phyloP scores from a whole-genome alignment of 2,329 filamentous ascomycete genomes.

The Colletotrichum sp. region DNA sequence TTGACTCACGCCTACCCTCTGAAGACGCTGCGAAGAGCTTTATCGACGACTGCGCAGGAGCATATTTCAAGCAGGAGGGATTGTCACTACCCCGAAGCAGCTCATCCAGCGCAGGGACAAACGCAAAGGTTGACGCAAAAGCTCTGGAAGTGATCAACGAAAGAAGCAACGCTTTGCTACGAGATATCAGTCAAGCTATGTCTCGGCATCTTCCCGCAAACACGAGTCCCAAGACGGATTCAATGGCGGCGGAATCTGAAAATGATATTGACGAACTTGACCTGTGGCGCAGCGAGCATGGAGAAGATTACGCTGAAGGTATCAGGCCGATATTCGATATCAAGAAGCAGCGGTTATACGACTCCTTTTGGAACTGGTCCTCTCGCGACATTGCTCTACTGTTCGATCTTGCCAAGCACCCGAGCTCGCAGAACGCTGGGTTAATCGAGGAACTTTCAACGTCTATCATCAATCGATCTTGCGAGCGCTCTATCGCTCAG shows the following conservation, averaged over 20 bases:
- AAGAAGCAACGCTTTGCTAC: background rate
- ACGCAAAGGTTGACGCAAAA: slow-evolving; percentile 86
- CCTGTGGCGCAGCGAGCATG: slow-evolving; percentile 92
- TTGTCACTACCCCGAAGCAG: background rate
- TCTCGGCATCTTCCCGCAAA: background rate
- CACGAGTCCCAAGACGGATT: slow-evolving; percentile 47
- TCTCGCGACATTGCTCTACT: slow-evolving; percentile 70
- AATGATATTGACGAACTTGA: slow-evolving; percentile 75
- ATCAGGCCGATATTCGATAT: slow-evolving; percentile 94
- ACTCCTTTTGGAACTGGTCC: slow-evolving; percentile 99
- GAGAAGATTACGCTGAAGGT: slow-evolving; percentile 91
- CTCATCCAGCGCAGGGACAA: slow-evolving; percentile 46
- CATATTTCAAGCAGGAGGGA: background rate
- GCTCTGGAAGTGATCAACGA: slow-evolving; percentile 74
- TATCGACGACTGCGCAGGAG: background rate
- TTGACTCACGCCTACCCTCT: slow-evolving; percentile 46
- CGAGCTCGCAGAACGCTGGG: background rate
- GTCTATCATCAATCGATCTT: slow-evolving; percentile 99
- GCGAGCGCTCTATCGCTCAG: slow-evolving; percentile 92
- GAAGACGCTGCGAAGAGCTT: background rate
- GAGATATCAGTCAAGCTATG: background rate
- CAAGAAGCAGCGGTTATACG: slow-evolving; percentile 93
- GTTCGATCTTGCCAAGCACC: background rate
- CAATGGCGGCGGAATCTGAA: background rate
- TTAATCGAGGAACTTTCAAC: slow-evolving; percentile 65